Evolutionary conservation across 208 protist genomes (phyloP).

Genomic region (Crithidia mellificae): DNA sequence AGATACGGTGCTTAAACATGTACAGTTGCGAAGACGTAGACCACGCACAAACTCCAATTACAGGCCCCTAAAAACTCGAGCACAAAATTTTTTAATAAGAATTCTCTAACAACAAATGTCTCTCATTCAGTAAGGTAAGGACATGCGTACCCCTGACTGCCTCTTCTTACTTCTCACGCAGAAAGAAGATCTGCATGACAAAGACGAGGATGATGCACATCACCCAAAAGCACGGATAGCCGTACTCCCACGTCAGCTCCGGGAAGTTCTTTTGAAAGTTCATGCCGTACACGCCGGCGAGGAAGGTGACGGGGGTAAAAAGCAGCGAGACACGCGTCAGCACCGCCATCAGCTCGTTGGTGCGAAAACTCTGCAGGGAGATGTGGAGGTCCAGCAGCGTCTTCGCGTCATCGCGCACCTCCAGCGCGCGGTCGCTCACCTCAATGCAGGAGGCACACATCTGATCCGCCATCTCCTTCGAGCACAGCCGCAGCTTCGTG

Average conservation of each 20-base stretch:
- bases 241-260: slow-evolving; percentile 70
- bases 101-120: no score
- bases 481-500: slow-evolving; percentile 78
- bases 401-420: slow-evolving; percentile 85
- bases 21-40: no score
- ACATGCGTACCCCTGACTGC: not conserved
- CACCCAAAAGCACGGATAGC: slow-evolving; percentile 75
- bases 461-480: slow-evolving; percentile 70
- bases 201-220: slow-evolving; percentile 55
- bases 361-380: slow-evolving; percentile 77
- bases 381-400: slow-evolving; percentile 83
- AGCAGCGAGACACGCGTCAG: slow-evolving; percentile 84
- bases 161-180: slow-evolving; percentile 20
- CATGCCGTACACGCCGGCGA: slow-evolving; percentile 91
- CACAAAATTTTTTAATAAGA: no score
- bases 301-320: slow-evolving; percentile 87
- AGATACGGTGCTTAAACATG: no score
- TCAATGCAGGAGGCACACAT: slow-evolving; percentile 75
- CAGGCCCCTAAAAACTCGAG: no score
- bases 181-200: slow-evolving; percentile 65
- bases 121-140: not conserved
- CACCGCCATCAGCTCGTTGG: slow-evolving; percentile 90
- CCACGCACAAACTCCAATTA: no score
- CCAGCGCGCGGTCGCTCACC: slow-evolving; percentile 71
- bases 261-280: slow-evolving; percentile 83